Evolutionary conservation across 1,284 basidiomycete species (phyloP), one percentile per base, ranked within the genome.

Genomic region (Apiotrichum veenhuisii): DNA sequence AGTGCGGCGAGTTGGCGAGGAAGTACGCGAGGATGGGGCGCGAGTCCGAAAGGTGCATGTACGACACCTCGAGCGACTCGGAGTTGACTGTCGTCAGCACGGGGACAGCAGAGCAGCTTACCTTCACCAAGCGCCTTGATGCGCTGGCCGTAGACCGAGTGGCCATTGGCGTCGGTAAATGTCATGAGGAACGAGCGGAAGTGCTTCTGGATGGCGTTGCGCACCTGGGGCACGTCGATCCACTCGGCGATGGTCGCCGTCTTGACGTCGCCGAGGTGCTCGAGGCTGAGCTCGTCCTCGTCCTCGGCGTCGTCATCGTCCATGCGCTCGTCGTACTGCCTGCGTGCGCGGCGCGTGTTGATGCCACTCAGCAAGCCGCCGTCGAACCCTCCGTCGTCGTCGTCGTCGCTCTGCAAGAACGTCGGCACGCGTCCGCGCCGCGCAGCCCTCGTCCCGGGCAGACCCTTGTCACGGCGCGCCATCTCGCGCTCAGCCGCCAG

Each of bases 21-120:
- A 98, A 98, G 76, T 95, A 98, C 34, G 95, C 94, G 27, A 99
- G 82, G 64, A 97, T 93, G 14, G 95, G 89, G 68, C 96, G 96
- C 22, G 91, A 88, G 58, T 87, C 80, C 1, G 89, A 87, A 18
- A 98, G 84, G 71, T 99, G 92, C 20, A 91, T 82, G 76, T 94
- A 98, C 0, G 93, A 97, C 20, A 98, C 88, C 76, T 98, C 95
- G 57, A 99, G 85, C 2, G 94, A 97, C 78, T 98, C 96, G 34
- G 92, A 86, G 78, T 99, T 98, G 72, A 87, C 92, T 47, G 45
- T 27, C 11, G 8, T 95, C n/a, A 20, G 38, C n/a, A 22, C 11
- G 15, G 17, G 14, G 4, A 8, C 5, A 17, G 26, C 15, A 14
- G 8, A 12, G 11, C 5, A 5, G 30, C 46, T 17, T 20, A 94